phyloP scores from a whole-genome alignment of 176 grass and related monocot genomes.

The Thalia dealbata region DNA sequence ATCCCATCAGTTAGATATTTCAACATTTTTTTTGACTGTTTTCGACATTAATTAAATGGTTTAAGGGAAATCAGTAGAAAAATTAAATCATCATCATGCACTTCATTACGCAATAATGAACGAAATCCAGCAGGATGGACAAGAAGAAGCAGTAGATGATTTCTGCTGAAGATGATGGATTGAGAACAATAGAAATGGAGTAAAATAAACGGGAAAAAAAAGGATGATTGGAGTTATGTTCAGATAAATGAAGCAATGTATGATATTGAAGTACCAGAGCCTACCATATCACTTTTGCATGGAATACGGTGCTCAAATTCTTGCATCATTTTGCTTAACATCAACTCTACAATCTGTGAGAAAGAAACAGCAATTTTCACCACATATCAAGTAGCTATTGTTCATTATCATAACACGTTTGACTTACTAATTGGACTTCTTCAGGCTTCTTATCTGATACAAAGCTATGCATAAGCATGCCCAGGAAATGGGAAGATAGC shows the following conservation, averaged over 20 bases:
- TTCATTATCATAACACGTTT: constrained; percentile 19
- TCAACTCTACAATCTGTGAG: constrained; percentile 69
- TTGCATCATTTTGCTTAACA: constrained; percentile 65
- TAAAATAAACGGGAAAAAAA: background rate
- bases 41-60: constrained; percentile 12
- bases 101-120: background rate
- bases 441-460: constrained; percentile 81
- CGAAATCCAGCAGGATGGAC: background rate
- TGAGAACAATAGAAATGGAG: background rate
- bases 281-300: constrained; percentile 58
- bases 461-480: constrained; percentile 52
- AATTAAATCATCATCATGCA: background rate
- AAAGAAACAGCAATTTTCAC: background rate
- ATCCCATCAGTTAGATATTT: constrained; percentile 36
- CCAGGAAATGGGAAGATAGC: constrained; percentile 54
- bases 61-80: background rate
- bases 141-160: background rate
- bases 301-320: constrained; percentile 62
- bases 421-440: constrained; percentile 62
- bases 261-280: constrained; percentile 7
- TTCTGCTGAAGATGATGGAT: background rate
- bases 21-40: constrained; percentile 37
- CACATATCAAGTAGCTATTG: constrained; percentile 5
- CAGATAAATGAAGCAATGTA: constrained; percentile 13
- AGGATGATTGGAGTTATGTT: background rate